Base-by-base conservation (phyloP, 169 alveolate species). In the Plasmodium vivax region DNA sequence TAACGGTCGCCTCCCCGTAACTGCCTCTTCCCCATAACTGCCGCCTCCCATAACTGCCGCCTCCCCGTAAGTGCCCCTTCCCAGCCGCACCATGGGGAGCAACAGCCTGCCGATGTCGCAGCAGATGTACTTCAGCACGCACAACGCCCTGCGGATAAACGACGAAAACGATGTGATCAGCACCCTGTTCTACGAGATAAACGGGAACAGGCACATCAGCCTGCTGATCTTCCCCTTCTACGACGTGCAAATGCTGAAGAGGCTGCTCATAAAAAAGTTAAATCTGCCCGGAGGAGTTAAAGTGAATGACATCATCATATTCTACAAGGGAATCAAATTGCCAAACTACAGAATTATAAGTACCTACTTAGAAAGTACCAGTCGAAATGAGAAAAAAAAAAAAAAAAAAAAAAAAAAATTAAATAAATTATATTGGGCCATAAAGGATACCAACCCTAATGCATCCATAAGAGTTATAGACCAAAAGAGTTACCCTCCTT, bases 341-440 rank as follows among this genome's bases (percentile, higher is more conserved):
- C 99, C 99, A 56, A 98, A 98, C 92, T 95, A 96, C 95, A 95
- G 99, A 32, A 96, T 97, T 32, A 97, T 98, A 98, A 98, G 97
- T 27, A 96, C 97, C 34, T 98, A 97, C 95, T 83, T 96, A 62
- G 96, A 97, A 81, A 84, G 85, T 62, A 92, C 95, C n/a, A 77
- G 85, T 62, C 74, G 83, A 41, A 77, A 83, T 84, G 93, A 93
- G 68, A 58, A 85, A 87, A 41, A 84, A 74, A 72, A 94, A 96
- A 96, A 92, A 87, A 82, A 96, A 94, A 68, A 94, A 95, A 83
- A 94, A 93, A 47, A 95, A 92, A 93, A 58, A 94, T 51, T 96
- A 85, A 54, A 91, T 85, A 82, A 95, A 93, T 32, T 95, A 95
- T 82, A 92, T 87, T 80, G 94, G 96, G 85, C 96, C 93, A 87